Base-by-base conservation (phyloP, 176 grass and related monocot species). In the Carex scoparia region DNA sequence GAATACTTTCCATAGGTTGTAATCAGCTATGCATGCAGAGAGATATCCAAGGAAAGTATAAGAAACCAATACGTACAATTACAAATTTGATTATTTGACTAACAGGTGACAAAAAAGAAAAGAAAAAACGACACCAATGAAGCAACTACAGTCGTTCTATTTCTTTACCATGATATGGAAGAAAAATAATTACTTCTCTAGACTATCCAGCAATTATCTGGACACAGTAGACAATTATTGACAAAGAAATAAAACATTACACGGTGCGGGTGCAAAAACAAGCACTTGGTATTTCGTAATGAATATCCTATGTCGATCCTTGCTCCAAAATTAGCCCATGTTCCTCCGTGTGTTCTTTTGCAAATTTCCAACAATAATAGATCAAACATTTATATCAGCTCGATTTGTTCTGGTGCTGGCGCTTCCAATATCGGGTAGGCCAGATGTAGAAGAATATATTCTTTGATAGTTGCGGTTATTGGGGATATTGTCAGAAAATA, bases 391-490 rank as follows among this genome's bases (percentile, higher is more conserved):
- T 62, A 99, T 92, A 80, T 92, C 87, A 35, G 86, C 81, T 84
- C 96, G 85, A 63, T 62, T 99, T 83, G 88, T 69, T 90, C 84
- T 89, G 18, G 86, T 80, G 74, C 32, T 57, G 31, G 49, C 28
- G 15, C 71, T 56, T 40, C 80, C 75, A 63, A 88, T 87, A 61
- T 99, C 93, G 51, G 91, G 77, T 53, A 84, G 53, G 30, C 80
- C 55, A 68, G 91, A 86, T 31, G 93, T 76, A 7, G 87, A 89
- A 27, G 91, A 85, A 14, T 90, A 92, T 84, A 94, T 87, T 86
- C 96, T 92, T 66, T 94, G 96, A 53, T 89, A 95, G 86, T 89
- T 94, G 65, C 91, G 94, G 62, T 85, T 99, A 84, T 92, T 83
- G 46, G 61, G 61, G 49, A 54, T 83, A 65, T 83, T 67, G 28